A percentile compares a stretch with the other conserved stretches of the same genome.
Conservation (phyloP, 257 asterid genomes). For the Avicennia marina region DNA sequence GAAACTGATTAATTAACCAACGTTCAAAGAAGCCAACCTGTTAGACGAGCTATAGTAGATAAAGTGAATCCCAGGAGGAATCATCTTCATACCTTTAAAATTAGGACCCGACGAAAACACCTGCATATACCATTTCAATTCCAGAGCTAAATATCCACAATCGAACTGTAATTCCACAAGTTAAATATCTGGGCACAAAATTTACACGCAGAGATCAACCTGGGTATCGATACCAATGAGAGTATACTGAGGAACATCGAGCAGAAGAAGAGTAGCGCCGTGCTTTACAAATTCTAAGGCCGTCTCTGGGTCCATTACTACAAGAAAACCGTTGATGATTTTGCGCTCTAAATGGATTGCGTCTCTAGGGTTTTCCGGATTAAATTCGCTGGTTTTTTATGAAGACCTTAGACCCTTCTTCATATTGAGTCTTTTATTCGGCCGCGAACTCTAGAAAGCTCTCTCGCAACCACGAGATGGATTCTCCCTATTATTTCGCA, state of each 20-base stretch:
- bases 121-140: constrained; percentile 32
- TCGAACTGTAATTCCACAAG: neutral
- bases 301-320: constrained; percentile 63
- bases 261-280: constrained; percentile 66
- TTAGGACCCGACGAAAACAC: constrained; percentile 75
- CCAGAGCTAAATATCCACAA: neutral
- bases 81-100: constrained; percentile 89
- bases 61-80: constrained; percentile 90
- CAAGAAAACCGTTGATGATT: no score
- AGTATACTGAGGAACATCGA: constrained; percentile 79
- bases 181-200: neutral
- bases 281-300: constrained; percentile 64
- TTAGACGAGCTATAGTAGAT: constrained; percentile 67
- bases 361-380: neutral
- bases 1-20: neutral
- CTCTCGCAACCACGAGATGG: neutral
- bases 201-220: constrained; percentile 22
- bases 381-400: no score
- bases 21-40: constrained; percentile 36
- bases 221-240: constrained; percentile 88
- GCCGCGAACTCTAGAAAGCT: neutral
- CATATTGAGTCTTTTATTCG: no score
- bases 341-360: neutral
- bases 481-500: no score
- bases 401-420: no score